Percentiles rank a stretch among this genome's conserved stretches.
Evolutionary conservation across 495 filamentous ascomycete genomes (phyloP).

Genomic region (Tuber indicum): DNA sequence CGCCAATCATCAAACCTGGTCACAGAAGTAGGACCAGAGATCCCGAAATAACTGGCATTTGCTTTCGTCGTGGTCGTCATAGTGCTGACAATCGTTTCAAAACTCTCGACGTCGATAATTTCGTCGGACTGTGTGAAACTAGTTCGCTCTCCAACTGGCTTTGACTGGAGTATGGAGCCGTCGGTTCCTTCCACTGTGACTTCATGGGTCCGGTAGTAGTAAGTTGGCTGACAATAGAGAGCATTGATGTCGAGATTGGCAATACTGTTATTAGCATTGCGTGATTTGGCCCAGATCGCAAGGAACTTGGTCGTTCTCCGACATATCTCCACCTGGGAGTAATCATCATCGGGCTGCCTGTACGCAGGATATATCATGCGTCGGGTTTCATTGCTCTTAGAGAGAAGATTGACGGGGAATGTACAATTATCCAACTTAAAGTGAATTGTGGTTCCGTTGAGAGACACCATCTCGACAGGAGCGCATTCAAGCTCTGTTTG

Average conservation of each 20-base stretch:
- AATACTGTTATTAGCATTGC: not conserved
- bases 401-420: no score
- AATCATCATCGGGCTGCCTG: no score
- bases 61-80: not conserved
- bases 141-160: slow-evolving; percentile 17
- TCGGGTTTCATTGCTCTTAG: no score
- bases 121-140: slow-evolving; percentile 24
- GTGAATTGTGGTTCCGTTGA: not conserved
- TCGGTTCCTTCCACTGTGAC: slow-evolving; percentile 36
- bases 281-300: not conserved
- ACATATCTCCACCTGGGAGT: no score
- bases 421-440: not conserved
- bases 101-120: slow-evolving; percentile 43
- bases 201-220: slow-evolving; percentile 42
- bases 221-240: slow-evolving; percentile 45
- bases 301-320: not conserved
- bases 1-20: slow-evolving; percentile 16
- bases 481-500: slow-evolving; percentile 44
- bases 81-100: slow-evolving; percentile 42
- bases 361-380: no score
- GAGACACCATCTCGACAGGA: slow-evolving; percentile 21
- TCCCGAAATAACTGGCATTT: no score
- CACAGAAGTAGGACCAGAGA: not conserved
- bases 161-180: not conserved
- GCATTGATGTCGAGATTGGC: slow-evolving; percentile 33